phyloP scores from a whole-genome alignment of 2,329 filamentous ascomycete genomes.

The Pyrenophora tritici-repentis region DNA sequence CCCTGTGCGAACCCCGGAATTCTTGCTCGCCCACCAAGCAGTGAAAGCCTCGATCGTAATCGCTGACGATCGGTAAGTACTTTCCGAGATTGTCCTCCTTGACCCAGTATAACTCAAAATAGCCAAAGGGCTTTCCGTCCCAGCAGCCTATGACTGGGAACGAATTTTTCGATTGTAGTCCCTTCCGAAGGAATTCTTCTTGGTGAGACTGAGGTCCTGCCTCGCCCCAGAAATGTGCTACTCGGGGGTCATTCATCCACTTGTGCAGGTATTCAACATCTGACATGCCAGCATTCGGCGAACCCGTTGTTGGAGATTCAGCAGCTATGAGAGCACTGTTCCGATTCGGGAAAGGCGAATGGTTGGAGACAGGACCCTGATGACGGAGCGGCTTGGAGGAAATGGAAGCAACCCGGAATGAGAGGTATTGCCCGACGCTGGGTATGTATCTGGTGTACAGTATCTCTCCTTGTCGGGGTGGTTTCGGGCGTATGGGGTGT shows the following conservation, averaged over 20 bases:
- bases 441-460: conserved; percentile 90
- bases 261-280: conserved; percentile 74
- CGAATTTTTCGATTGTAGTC: conserved; percentile 71
- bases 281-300: conserved; percentile 46
- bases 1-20: conserved; percentile 76
- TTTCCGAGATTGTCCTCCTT: conserved; percentile 84
- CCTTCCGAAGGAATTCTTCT: conserved; percentile 69
- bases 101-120: conserved; percentile 98
- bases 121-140: conserved; percentile 94
- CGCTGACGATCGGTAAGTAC: conserved; percentile 68
- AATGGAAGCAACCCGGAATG: conserved; percentile 81
- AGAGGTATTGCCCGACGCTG: conserved; percentile 80
- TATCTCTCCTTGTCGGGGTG: conserved; percentile 84
- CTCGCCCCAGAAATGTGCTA: conserved; percentile 83
- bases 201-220: conserved; percentile 61
- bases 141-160: conserved; percentile 93
- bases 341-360: conserved; percentile 25
- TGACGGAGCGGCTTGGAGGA: conserved; percentile 68
- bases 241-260: conserved; percentile 88
- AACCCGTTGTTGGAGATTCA: conserved; percentile 51
- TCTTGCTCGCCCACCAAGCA: conserved; percentile 90
- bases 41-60: conserved; percentile 89
- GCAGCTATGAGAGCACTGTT: conserved; percentile 52
- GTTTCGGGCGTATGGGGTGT: conserved; percentile 86
- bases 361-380: conserved; percentile 58